Conservation (phyloP, 1,139 yeast species). For the Magnusiomyces suaveolens region DNA sequence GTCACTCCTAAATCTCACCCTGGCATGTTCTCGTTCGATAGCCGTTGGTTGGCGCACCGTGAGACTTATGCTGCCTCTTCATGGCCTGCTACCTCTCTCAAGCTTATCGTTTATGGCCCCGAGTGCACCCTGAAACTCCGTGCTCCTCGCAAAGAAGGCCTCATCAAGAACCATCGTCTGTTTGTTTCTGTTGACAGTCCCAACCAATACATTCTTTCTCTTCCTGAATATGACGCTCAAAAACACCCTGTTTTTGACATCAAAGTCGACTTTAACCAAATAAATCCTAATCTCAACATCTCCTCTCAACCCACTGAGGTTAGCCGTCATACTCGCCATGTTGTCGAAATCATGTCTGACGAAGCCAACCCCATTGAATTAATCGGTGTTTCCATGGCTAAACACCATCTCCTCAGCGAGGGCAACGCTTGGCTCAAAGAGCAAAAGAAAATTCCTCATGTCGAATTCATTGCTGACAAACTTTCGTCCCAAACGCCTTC, state of each 20-base stretch:
- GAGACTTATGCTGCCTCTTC: constrained; percentile 15
- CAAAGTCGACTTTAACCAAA: constrained; percentile 6
- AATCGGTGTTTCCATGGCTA: constrained; percentile 10
- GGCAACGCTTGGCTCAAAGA: constrained; percentile 12
- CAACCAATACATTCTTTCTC: constrained; percentile 8
- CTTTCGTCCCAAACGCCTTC: background rate
- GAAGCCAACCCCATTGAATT: constrained; percentile 9
- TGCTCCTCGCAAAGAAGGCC: constrained; percentile 8
- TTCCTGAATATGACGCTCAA: constrained; percentile 13
- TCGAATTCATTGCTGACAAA: constrained; percentile 14
- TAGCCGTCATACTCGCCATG: constrained; percentile 5
- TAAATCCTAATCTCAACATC: background rate
- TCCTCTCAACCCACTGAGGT: constrained; percentile 6
- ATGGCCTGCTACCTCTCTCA: constrained; percentile 17
- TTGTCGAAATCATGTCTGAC: constrained; percentile 14
- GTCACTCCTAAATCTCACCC: constrained; percentile 14
- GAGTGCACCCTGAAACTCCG: constrained; percentile 13
- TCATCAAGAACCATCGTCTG: constrained; percentile 7
- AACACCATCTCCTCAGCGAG: constrained; percentile 10
- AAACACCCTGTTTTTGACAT: constrained; percentile 14
- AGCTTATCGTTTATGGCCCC: constrained; percentile 15
- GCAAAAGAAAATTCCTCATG: constrained; percentile 11
- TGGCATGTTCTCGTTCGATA: constrained; percentile 14
- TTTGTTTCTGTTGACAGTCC: constrained; percentile 12
- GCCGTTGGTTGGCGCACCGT: constrained; percentile 20